phyloP scores from a whole-genome alignment of 2,329 filamentous ascomycete species.

The Knufia fluminis region DNA sequence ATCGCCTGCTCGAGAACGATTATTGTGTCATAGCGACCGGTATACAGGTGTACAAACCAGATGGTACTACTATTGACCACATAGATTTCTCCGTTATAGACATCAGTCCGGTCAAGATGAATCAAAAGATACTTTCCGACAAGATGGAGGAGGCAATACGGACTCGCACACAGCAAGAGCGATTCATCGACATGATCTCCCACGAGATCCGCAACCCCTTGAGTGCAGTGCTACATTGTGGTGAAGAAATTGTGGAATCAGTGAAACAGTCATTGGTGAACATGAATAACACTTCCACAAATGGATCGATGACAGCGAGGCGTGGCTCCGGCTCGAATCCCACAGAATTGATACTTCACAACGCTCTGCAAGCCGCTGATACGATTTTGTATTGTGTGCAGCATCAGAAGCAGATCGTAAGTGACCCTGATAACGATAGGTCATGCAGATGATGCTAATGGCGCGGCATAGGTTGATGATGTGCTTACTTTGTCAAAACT shows the following conservation, averaged over 20 bases:
- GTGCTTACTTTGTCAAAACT: conserved; percentile 64
- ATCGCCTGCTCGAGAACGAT: not conserved
- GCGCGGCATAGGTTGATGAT: too few species aligned
- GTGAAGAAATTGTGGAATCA: conserved; percentile 52
- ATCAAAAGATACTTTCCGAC: conserved; percentile 66
- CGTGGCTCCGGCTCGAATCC: not conserved
- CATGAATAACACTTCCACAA: not conserved
- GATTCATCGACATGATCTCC: conserved; percentile 45
- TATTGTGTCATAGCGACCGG: not conserved
- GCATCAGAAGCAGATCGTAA: conserved; percentile 69
- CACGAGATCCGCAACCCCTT: conserved; percentile 49
- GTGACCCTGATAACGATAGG: too few species aligned
- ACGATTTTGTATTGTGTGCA: conserved; percentile 67
- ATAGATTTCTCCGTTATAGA: conserved; percentile 54
- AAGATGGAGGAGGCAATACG: conserved; percentile 72
- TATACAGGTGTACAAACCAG: not conserved
- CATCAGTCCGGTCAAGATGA: conserved; percentile 75
- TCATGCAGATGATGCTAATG: too few species aligned
- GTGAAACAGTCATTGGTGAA: conserved; percentile 3
- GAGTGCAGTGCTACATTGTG: conserved; percentile 48
- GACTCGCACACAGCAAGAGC: conserved; percentile 60
- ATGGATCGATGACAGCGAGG: not conserved
- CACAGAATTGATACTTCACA: conserved; percentile 41
- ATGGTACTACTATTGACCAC: conserved; percentile 1
- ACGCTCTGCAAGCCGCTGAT: conserved; percentile 64